Base-by-base conservation (phyloP, 192 early-diverging fungal species). In the Polychytrium aggregatum region DNA sequence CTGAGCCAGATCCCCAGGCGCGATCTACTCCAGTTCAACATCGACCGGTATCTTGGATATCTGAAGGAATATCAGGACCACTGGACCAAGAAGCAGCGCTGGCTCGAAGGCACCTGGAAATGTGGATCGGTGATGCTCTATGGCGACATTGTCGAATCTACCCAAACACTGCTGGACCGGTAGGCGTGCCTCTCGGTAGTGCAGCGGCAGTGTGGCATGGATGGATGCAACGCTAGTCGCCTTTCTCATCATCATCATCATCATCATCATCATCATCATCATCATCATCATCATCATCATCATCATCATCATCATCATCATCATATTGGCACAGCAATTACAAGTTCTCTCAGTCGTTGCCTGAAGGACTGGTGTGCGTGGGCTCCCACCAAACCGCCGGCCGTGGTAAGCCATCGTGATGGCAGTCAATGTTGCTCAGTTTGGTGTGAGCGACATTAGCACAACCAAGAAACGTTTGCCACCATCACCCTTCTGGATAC, bases 111-210 rank as follows among this genome's bases (percentile, higher is more conserved):
- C 8, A 29, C 39, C 25, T 47, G 21, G 37, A 53, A 45, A 13
- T 79, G 83, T 34, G 95, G 95, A 18, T 78, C 79, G 18, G 68
- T 57, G 34, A 46, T 98, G 1, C 51, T 94, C 56, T 95, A 88
- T 57, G 76, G 81, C 0, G 68, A 86, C 41, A 79, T 84, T 0
- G 70, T 87, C 1, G 70, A 71, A 7, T 92, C 88, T 13, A 98
- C 95, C 0, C 95, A 98, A 63, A 94, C 92, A 8, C 70, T 95
- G 28, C 57, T 98, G 26, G 95, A 96, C 53, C 88, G 82, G 73
- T 82, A n/a, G n/a, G n/a, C n/a, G n/a, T n/a, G n/a, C n/a, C 27
- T 21, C 18, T 31, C 31, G 28, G 42, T 8, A 50, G 52, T 37
- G 21, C 55, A 37, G 26, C 20, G 11, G n/a, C n/a, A n/a, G n/a